Evolutionary conservation across 2,329 filamentous ascomycete genomes (phyloP), one percentile per base, ranked within the genome.

Genomic region (Calonectria leucothoes): DNA sequence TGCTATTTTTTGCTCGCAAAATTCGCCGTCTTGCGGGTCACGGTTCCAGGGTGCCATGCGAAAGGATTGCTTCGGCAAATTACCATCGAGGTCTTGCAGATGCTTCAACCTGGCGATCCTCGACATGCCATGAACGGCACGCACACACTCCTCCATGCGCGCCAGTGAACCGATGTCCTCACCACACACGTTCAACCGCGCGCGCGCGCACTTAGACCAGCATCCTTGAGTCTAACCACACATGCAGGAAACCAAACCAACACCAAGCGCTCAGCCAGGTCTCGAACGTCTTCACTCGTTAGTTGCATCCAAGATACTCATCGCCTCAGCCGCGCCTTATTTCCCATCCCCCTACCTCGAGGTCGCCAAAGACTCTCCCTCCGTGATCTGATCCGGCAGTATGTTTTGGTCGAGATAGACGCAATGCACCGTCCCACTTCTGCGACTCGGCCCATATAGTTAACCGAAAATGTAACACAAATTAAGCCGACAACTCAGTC

Each of bases 381-480:
- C 23, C 55, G n/a, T 23, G 48, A 64, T 31, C 64, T 29, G 29
- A 37, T 17, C 29, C 48, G 55, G 64, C 37, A 64, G 37, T 57
- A 55, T 17, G 29, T 31, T 45, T 10, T 15, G n/a, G 35, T 25
- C 20, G 52, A 42, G 33, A 65, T 63, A 61, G 45, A 57, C 57
- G 48, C 31, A 15, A 52, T 63, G 33, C 55, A 33, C 33, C 29
- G 65, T 72, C 49, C 76, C 73, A 76, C 75, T 71, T 61, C 64
- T 48, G 69, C 48, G 35, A 70, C 66, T 33, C 12, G 57, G 64
- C 37, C 52, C 59, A 69, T 70, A 45, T 55, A 25, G 69, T 66
- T 66, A 17, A 39, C 57, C 72, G 59, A 66, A 61, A 57, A 75
- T 75, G 70, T 75, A 68, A 74, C 73, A 68, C 71, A 65, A 37